Evolutionary conservation across 1,284 basidiomycete genomes (phyloP), one percentile per base, ranked within the genome.

Genomic region (Cryptococcus floricola): DNA sequence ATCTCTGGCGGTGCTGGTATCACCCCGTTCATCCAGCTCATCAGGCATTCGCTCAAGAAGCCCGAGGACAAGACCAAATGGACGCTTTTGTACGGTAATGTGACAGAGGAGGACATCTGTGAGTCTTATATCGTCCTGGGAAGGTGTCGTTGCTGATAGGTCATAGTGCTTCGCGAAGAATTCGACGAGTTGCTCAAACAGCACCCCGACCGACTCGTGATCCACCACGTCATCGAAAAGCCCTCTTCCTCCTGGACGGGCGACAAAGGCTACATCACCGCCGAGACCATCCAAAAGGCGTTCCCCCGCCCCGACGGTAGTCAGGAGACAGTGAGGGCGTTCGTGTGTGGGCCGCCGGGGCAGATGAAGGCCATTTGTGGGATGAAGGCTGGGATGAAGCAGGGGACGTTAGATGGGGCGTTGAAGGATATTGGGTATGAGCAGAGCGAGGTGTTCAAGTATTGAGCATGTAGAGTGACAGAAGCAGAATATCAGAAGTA

Each of bases 41-140:
- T 92, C 57, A 81, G 79, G 48, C 84, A 92, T 74, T 87, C 89
- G 5, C 83, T 94, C 53, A 53, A 60, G 38, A 52, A 75, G 14
- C 67, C 80, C 1, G 84, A 88, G 65, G 97, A 98, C 84, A 93
- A 88, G 80, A 98, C 96, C 62, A 92, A 94, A 73, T 95, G 91
- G 78, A 95, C 88, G 48, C 81, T 98, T 54, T 79, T 98, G 68
- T 98, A 89, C 78, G 86, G 88, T 45, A 98, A 98, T 78, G 83
- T 91, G 51, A 83, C 87, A 16, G 89, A 93, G 73, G 81, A 84
- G 61, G 95, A 98, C 75, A 95, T 98, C 65, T 85, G 71, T 71
- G 52, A 63, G 69, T 62, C 6, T 34, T 34, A 6, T 34, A 34
- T 0, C 6, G 5, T 8, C 6, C 5, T 34, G 2, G 23, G 31